Conservation (phyloP, 2,329 filamentous ascomycete species). For the Thermothelomyces thermophilus region DNA sequence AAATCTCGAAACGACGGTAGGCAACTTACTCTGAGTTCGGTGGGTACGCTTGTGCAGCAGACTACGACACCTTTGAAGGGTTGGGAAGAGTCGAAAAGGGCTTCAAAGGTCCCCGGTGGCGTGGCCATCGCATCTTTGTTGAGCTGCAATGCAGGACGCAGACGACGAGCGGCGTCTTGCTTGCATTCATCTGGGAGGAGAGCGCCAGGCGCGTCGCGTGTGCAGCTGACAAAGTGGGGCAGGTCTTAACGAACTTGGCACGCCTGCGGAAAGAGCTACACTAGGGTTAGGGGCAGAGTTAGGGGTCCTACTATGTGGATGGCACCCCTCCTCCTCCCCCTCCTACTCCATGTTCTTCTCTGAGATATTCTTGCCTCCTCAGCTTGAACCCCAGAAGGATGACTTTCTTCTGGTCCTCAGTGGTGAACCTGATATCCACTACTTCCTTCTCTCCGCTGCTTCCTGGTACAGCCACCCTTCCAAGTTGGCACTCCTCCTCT, state of each 20-base stretch:
- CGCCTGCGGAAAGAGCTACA: not conserved
- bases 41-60: constrained; percentile 80
- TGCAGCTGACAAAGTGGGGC: constrained; percentile 15
- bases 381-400: constrained; percentile 24
- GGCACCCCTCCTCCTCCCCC: not conserved
- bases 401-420: constrained; percentile 17
- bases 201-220: constrained; percentile 16
- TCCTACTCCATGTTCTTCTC: not conserved
- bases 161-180: not conserved
- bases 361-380: constrained; percentile 5
- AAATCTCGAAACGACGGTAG: not conserved
- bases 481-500: constrained; percentile 28
- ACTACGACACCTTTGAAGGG: constrained; percentile 68
- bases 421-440: constrained; percentile 24
- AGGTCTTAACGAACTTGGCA: too few species aligned
- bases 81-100: constrained; percentile 47
- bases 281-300: constrained; percentile 3
- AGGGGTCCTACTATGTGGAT: not conserved
- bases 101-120: constrained; percentile 3
- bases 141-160: not conserved
- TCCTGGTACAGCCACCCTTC: constrained; percentile 3
- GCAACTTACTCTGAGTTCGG: constrained; percentile 64
- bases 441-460: not conserved
- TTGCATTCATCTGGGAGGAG: not conserved
- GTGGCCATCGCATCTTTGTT: constrained; percentile 16